These are phyloP conservation scores for Zarea fungicola DNA, from an alignment of 2,329 filamentous ascomycete genomes.

Conservation along the genomic window DNA sequence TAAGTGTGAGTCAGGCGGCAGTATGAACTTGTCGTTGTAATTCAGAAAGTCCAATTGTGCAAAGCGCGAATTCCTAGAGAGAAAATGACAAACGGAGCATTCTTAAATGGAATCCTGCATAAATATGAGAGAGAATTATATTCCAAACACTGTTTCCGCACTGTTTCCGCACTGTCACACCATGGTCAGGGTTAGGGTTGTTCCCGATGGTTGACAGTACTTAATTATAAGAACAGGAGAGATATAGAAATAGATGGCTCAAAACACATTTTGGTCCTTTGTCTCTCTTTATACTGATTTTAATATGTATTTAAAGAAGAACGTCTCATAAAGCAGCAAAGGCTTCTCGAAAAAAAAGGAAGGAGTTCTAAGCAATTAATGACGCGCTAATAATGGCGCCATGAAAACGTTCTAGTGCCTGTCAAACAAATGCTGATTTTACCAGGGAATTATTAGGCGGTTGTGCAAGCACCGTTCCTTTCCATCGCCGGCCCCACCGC, in stretches of 20 bases:
- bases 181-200: constrained; percentile 6
- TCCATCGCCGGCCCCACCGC: not conserved
- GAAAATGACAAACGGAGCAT: too few species aligned
- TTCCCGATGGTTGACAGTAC: too few species aligned
- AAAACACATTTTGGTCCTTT: too few species aligned
- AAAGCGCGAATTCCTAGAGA: too few species aligned
- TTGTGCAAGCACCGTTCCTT: not conserved
- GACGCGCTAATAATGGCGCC: not conserved
- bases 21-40: not conserved
- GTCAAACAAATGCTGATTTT: not conserved
- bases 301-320: too few species aligned
- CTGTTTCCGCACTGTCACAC: not conserved
- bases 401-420: not conserved
- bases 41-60: too few species aligned
- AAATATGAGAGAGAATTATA: not conserved
- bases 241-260: too few species aligned
- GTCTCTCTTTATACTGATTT: not conserved
- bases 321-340: not conserved
- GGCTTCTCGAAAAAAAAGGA: not conserved
- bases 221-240: too few species aligned
- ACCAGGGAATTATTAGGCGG: not conserved
- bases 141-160: not conserved
- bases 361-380: not conserved
- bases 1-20: constrained; percentile 5
- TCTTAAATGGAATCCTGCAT: not conserved